Base-by-base conservation (phyloP, 2,329 filamentous ascomycete species). In the Trichoderma oligosporum region DNA sequence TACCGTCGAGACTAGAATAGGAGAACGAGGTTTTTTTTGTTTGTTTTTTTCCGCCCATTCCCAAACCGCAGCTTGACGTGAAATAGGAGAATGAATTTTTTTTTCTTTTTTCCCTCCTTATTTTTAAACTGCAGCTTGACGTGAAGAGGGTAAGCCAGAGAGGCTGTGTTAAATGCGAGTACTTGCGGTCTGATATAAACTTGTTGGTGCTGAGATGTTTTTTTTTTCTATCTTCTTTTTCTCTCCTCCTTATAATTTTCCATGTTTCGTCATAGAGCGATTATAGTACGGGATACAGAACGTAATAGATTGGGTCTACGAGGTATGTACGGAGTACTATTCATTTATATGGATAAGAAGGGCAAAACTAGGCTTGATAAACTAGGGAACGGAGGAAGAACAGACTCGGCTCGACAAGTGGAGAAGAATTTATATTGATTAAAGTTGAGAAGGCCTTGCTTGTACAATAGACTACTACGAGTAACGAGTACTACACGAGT, bases 151-250 rank as follows among this genome's bases (percentile, higher is more conserved):
- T 35, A 36, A 54, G 39, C 20, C 29, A 44, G n/a, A 11, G 54
- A 33, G 44, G 54, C 54, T 57, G 36, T 49, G 54, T 29, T n/a
- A n/a, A n/a, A n/a, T n/a, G n/a, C n/a, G 41, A 46, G 25, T 58
- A 47, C 33, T 47, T 39, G 7, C 12, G 20, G 3, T 14, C 12
- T 35, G 31, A 33, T 31, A 39, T 20, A 46, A 52, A 52, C 5
- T 52, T 52, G 31, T 35, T 18, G 18, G 39, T 2, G 8, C 24
- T 52, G 56, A 57, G 56, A 35, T 57, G 56, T 57, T 57, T 57
- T 56, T 56, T 49, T 25, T 14, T 16, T 7, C 9, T 4, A 3
- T 46, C 8, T 7, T 25, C 0, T 2, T 12, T n/a, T 22, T 20
- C 20, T 20, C 12, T 29, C 11, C 12, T 24, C 20, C n/a, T 35